These are phyloP conservation scores for Pseudocercospora ulei DNA, from an alignment of 2,329 filamentous ascomycete genomes.

Conservation along the genomic window DNA sequence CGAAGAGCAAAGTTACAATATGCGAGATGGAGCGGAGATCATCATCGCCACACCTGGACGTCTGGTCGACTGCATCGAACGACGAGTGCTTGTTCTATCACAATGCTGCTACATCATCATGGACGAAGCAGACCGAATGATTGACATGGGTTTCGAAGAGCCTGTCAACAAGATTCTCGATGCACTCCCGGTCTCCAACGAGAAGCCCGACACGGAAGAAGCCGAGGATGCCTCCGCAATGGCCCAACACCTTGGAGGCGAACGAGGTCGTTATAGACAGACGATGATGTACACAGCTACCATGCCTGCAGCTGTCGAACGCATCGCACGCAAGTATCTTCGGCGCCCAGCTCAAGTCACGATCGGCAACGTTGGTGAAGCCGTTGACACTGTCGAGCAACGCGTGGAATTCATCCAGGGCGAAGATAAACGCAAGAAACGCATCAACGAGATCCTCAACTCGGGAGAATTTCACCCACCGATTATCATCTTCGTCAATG, in stretches of 20 bases:
- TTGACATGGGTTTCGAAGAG: conserved; percentile 95
- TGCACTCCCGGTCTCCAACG: conserved; percentile 80
- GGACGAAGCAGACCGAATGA: conserved; percentile 99
- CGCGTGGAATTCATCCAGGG: conserved; percentile 82
- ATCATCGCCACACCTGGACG: conserved; percentile 97
- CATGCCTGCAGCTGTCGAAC: conserved; percentile 86
- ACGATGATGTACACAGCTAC: conserved; percentile 99
- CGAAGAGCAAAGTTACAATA: conserved; percentile 82
- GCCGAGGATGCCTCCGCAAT: conserved; percentile 81
- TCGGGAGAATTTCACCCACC: conserved; percentile 73
- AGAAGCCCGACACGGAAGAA: conserved; percentile 88
- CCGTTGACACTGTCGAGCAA: conserved; percentile 95
- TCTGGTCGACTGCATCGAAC: conserved; percentile 92
- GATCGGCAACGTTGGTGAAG: conserved; percentile 88
- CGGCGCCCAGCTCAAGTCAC: conserved; percentile 86
- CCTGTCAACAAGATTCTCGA: conserved; percentile 96
- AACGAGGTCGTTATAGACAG: conserved; percentile 72
- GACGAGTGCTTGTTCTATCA: conserved; percentile 78
- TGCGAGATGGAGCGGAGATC: conserved; percentile 89
- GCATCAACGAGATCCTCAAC: conserved; percentile 77
- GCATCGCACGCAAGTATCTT: conserved; percentile 94
- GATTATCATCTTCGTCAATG: conserved; percentile 99
- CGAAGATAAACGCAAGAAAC: conserved; percentile 94
- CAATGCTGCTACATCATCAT: conserved; percentile 98
- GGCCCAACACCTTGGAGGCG: conserved; percentile 62